phyloP scores from a whole-genome alignment of 768 basidiomycete species.

The Suillus subalutaceus region DNA sequence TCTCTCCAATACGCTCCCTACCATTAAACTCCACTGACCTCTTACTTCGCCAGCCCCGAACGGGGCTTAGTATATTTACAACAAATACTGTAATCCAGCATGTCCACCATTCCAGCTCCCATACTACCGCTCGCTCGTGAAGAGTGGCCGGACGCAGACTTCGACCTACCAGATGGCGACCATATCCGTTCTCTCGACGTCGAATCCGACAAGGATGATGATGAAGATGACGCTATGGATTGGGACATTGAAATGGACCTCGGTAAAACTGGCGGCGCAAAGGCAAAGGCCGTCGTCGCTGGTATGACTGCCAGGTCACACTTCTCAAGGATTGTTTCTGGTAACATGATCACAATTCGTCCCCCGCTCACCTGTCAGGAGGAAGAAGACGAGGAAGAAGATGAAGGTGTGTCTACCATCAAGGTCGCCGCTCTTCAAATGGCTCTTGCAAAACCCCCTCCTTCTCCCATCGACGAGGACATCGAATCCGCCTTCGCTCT shows the following conservation, averaged over 20 bases:
- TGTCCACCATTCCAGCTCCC: conserved; percentile 65
- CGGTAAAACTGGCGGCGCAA: conserved; percentile 57
- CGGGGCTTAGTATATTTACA: conserved; percentile 24
- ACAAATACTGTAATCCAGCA: conserved; percentile 34
- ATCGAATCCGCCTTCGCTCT: conserved; percentile 84
- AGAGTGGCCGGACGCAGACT: conserved; percentile 88
- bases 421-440: conserved; percentile 63
- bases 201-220: conserved; percentile 66
- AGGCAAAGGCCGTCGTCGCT: conserved; percentile 41
- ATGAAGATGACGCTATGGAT: conserved; percentile 63
- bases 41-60: conserved; percentile 22
- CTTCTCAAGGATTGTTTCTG: conserved; percentile 33
- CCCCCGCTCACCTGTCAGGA: conserved; percentile 57
- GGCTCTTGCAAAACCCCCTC: conserved; percentile 35
- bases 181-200: conserved; percentile 60
- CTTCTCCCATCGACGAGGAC: conserved; percentile 62
- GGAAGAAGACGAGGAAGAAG: conserved; percentile 66
- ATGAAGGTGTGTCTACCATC: conserved; percentile 84
- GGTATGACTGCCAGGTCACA: conserved; percentile 44
- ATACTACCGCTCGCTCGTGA: conserved; percentile 57
- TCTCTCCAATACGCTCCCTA: conserved; percentile 13
- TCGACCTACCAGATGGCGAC: conserved; percentile 79
- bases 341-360: conserved; percentile 54
- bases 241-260: conserved; percentile 83
- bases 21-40: conserved; percentile 17